Base-by-base conservation (phyloP, 129 eudicot genomes). In the Tagetes erecta region DNA sequence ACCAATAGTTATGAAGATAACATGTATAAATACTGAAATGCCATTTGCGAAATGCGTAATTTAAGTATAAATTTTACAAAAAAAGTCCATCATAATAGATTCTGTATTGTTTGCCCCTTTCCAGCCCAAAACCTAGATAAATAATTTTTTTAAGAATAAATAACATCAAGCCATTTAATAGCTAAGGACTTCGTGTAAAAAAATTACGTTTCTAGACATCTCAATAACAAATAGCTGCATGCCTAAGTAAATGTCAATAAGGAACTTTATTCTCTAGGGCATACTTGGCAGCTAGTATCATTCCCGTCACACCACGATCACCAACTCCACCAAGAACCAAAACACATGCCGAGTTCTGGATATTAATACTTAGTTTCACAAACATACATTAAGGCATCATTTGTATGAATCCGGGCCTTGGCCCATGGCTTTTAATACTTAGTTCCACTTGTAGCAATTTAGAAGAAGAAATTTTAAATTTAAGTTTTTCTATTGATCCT, bases 301-400 rank as follows among this genome's bases (percentile, higher is more conserved):
- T 94, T 44, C 98, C 98, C 68, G 80, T 83, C 59, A 94, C 89
- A 37, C 98, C 98, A 80, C 98, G 92, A 72, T 94, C 98, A 64
- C 98, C 98, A 83, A 94, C 90, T 67, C 98, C 98, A 83, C 98
- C 98, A 76, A 97, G 98, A 80, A 94, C 97, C 87, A 94, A 86
- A 78, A 94, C 86, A 80, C 97, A 89, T 77, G 91, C 87, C 11
- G 98, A 95, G 66, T 76, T 83, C 98, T 94, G 83, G 67, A 60
- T n/a, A 42, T 5, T 34, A 40, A 67, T 55, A 14, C 27, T 63
- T 46, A 35, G 80, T 35, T 60, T 46, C 37, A 67, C 30, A 30
- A 35, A 41, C 13, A 65, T 46, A 52, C 47, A 39, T 8, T 41
- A 31, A 67, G 31, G 55, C 20, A 39, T 60, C 46, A 36, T 59